Evolutionary conservation across 2,329 filamentous ascomycete genomes (phyloP).

Genomic region (Podosphaera aphanis): DNA sequence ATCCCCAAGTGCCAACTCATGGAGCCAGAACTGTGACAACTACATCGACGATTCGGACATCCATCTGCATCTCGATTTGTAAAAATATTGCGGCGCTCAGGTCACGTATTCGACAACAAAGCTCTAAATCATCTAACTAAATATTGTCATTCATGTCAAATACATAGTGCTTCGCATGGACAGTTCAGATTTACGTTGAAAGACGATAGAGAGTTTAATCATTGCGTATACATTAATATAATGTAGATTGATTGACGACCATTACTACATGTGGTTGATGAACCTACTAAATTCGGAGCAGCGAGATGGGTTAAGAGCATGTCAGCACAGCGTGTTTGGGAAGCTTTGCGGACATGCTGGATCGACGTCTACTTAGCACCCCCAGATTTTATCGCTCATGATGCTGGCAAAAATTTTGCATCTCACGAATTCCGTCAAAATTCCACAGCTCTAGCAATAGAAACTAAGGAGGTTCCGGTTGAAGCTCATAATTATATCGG

Average conservation of each 20-base stretch:
- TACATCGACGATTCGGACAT: neutral
- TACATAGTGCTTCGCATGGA: neutral
- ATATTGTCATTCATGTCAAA: neutral
- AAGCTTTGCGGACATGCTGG: constrained; percentile 1
- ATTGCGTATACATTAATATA: constrained; percentile 1
- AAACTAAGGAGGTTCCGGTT: neutral
- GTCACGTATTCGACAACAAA: neutral
- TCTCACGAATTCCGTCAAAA: constrained; percentile 2
- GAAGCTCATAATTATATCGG: neutral
- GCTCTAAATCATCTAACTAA: neutral
- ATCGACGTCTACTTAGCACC: constrained; percentile 2
- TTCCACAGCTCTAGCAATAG: neutral
- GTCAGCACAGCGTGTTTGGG: neutral
- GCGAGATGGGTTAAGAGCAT: constrained; percentile 1
- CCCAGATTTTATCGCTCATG: neutral
- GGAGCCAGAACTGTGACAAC: neutral
- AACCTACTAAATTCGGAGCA: neutral
- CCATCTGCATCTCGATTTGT: neutral
- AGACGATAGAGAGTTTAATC: constrained; percentile 1
- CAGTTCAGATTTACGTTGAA: neutral
- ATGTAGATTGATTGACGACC: constrained; percentile 1
- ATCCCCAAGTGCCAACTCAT: neutral
- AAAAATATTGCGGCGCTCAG: neutral
- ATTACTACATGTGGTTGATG: constrained; percentile 2
- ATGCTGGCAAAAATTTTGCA: constrained; percentile 2